Conservation (phyloP, 768 basidiomycete genomes). For the Suillus spraguei region DNA sequence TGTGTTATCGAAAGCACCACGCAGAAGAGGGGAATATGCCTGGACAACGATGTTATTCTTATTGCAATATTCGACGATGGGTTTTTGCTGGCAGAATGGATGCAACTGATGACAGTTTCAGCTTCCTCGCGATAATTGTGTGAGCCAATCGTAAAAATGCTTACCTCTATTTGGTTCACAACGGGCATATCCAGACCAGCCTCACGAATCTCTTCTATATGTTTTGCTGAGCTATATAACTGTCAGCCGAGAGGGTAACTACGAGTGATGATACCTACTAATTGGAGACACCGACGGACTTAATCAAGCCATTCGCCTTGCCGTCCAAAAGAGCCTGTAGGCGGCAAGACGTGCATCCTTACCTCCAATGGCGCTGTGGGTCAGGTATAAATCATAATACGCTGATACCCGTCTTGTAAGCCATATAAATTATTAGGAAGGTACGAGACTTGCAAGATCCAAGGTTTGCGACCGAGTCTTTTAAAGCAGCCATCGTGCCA, state of each 20-base stretch:
- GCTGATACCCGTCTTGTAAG: constrained; percentile 33
- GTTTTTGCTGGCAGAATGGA: constrained; percentile 40
- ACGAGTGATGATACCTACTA: constrained; percentile 46
- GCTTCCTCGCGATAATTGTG: background rate
- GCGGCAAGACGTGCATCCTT: constrained; percentile 58
- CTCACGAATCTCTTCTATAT: constrained; percentile 66
- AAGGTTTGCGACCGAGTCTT: constrained; percentile 54
- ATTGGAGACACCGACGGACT: constrained; percentile 73
- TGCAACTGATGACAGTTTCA: constrained; percentile 22
- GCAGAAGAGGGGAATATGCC: constrained; percentile 41
- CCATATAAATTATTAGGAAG: background rate
- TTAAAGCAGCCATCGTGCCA: constrained; percentile 52
- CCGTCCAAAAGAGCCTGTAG: constrained; percentile 68
- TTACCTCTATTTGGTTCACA: constrained; percentile 77
- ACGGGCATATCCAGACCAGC: constrained; percentile 63
- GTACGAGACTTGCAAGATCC: constrained; percentile 45
- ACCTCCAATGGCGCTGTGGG: constrained; percentile 66
- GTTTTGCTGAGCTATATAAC: constrained; percentile 52
- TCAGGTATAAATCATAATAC: constrained; percentile 69
- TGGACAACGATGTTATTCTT: constrained; percentile 39
- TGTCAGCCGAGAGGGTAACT: background rate
- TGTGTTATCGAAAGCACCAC: constrained; percentile 46
- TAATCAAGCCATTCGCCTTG: constrained; percentile 58
- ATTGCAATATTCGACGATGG: constrained; percentile 37
- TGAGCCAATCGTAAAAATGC: constrained; percentile 16